A percentile compares a stretch with the other conserved stretches of the same genome.
These are phyloP conservation scores for Eimeria maxima DNA, from an alignment of 169 alveolate species.

Conservation along the genomic window DNA sequence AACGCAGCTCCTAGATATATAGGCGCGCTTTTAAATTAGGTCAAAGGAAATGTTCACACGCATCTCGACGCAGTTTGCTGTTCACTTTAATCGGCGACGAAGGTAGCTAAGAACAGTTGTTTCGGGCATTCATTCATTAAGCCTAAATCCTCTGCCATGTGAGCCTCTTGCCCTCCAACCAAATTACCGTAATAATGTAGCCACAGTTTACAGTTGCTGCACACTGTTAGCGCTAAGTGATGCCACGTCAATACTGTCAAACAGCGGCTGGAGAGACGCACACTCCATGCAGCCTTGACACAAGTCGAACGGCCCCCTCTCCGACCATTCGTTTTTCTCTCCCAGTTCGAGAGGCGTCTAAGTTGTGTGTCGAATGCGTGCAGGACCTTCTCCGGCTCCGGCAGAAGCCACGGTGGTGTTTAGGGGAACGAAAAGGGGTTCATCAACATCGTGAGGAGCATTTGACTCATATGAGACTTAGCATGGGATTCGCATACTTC, in stretches of 20 bases:
- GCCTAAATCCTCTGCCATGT: neutral
- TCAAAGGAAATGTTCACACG: slow-evolving; percentile 32
- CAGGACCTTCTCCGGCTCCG: slow-evolving; percentile 4
- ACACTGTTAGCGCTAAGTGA: slow-evolving; percentile 27
- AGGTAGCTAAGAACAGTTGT: neutral
- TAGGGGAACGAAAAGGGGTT: neutral
- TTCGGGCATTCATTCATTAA: neutral
- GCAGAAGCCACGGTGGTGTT: neutral
- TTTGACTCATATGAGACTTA: slow-evolving; percentile 44
- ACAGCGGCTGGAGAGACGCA: neutral
- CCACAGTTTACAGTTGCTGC: neutral
- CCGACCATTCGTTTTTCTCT: neutral
- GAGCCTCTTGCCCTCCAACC: neutral
- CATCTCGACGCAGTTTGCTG: neutral
- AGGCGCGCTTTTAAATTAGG: neutral
- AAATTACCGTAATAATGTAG: neutral
- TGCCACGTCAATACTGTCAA: neutral
- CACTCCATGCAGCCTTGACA: neutral
- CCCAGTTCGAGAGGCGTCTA: slow-evolving; percentile 8
- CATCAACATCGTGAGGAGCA: neutral
- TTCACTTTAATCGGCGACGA: neutral
- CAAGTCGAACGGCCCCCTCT: neutral
- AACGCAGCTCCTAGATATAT: neutral
- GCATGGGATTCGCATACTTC: slow-evolving; percentile 94
- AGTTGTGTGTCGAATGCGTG: neutral